Base-by-base conservation (phyloP, 306 rosid species). In the Trifolium fragiferum region DNA sequence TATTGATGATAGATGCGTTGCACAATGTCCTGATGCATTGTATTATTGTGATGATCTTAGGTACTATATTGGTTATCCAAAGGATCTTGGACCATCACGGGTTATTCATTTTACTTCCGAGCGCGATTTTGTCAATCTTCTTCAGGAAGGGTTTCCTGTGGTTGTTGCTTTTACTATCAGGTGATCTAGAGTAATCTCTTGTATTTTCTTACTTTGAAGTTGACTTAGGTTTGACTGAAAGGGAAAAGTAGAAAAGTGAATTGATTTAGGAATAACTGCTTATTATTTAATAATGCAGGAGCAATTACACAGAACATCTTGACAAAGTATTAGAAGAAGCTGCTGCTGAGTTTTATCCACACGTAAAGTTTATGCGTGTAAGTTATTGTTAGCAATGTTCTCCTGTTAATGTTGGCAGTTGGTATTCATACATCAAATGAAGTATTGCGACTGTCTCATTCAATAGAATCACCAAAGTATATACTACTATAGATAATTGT, bases 21-120 rank as follows among this genome's bases (percentile, higher is more conserved):
- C 20, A 30, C n/a, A 40, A 44, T 79, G 76, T 27, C n/a, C 43
- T 14, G 21, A 43, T 66, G 70, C 51, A 67, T 23, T 61, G 8
- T 47, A 47, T 50, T 57, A 11, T 20, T 81, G 15, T 54, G 58
- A 10, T 75, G 18, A 78, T 69, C 11, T 18, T 33, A 94, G 98
- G 88, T 88, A 90, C 75, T 90, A 91, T 70, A 88, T 89, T 61
- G 96, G 97, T 70, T 90, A 87, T 75, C 97, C 97, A 35, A 94
- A 94, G 88, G 86, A 87, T 79, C 91, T 91, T 43, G 97, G 95
- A 73, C 92, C 96, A 50, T 88, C 98, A 25, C 78, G 89, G 82
- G 89, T 94, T 61, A 78, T 90, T 82, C 87, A 90, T 90, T 91
- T 91, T 84, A 90, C 91, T 44, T 91, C 97, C 53, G 97, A 91